Conservation (phyloP, 768 basidiomycete genomes). For the Rhodotorula toruloides region DNA sequence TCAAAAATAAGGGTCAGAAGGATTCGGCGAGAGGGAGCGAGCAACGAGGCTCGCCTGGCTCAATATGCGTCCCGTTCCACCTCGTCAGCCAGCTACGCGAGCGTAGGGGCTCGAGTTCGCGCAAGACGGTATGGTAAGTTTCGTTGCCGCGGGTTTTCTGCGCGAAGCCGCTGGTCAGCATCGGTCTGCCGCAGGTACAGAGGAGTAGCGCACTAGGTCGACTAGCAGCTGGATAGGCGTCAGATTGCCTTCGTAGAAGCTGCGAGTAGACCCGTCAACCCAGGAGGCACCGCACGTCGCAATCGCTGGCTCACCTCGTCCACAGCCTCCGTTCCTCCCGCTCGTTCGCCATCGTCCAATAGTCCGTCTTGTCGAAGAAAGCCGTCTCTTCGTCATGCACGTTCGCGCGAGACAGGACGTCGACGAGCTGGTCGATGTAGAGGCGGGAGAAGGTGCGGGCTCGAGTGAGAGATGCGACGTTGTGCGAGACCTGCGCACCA, state of each 20-base stretch:
- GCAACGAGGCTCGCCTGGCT: not conserved
- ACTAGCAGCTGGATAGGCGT: slow-evolving; percentile 30
- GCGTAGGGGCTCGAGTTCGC: slow-evolving; percentile 16
- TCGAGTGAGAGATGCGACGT: slow-evolving; percentile 19
- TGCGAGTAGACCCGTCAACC: not conserved
- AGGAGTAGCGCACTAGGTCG: slow-evolving; percentile 6
- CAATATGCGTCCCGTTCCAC: slow-evolving; percentile 30
- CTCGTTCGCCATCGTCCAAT: slow-evolving; percentile 8
- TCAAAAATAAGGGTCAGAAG: not conserved
- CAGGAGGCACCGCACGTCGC: no score
- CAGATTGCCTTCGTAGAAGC: slow-evolving; percentile 26
- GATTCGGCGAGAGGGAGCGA: not conserved
- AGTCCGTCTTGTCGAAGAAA: slow-evolving; percentile 28
- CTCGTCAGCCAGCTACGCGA: slow-evolving; percentile 20
- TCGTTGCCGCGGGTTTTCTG: slow-evolving; percentile 36
- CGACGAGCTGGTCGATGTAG: slow-evolving; percentile 28
- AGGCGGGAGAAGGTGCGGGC: slow-evolving; percentile 26
- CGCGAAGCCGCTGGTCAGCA: no score
- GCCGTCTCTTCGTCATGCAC: slow-evolving; percentile 6
- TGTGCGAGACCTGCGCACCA: slow-evolving; percentile 36
- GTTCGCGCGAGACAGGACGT: slow-evolving; percentile 25
- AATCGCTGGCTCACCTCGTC: no score
- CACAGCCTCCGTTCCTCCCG: slow-evolving; percentile 21
- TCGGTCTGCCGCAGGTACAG: not conserved
- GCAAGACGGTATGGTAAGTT: slow-evolving; percentile 21